Base-by-base conservation (phyloP, 2,329 filamentous ascomycete species). In the Emergomyces africanus region DNA sequence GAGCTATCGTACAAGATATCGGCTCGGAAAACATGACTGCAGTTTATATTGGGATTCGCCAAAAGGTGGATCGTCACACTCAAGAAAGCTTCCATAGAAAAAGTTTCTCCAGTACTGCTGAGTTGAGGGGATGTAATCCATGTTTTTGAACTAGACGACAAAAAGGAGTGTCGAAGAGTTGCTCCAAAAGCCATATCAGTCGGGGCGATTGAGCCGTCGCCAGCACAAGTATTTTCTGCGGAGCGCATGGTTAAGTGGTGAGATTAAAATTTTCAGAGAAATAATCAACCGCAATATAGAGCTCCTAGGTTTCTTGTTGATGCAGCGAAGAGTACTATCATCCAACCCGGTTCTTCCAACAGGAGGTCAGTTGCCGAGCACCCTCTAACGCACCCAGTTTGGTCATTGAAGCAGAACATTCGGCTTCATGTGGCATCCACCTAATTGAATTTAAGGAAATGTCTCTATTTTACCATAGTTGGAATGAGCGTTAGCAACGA, bases 1-100 rank as follows among this genome's bases (percentile, higher is more conserved):
- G 74, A 68, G 63, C 79, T 83, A 65, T 83, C 78, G 65, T 79
- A 80, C 37, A 82, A 74, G 44, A 86, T 79, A 68, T 86, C 83
- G 18, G 83, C 83, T 8, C 82, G 79, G 62, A 84, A 83, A 15
- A 85, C 74, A 67, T 81, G 77, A 6, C 75, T 79, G 0, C 81
- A 82, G 18, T 79, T 83, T 62, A 83, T 67, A 59, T 85, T 84
- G 0, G 82, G 82, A 62, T 84, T 84, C 49, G 66, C 68, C 59
- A 76, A 61, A 10, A 76, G 66, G 44, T 71, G 70, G 46, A 79
- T 74, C 23, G 83, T 75, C n/a, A 84, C 70, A 58, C 82, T 78
- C 25, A 73, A 63, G 50, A 76, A 73, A 37, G 70, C 67, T 25
- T 68, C 65, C 0, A 61, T 64, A 0, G 65, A 61, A 44, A 71